phyloP scores from a whole-genome alignment of 2,329 filamentous ascomycete species.

The Thielaviopsis ethacetica region DNA sequence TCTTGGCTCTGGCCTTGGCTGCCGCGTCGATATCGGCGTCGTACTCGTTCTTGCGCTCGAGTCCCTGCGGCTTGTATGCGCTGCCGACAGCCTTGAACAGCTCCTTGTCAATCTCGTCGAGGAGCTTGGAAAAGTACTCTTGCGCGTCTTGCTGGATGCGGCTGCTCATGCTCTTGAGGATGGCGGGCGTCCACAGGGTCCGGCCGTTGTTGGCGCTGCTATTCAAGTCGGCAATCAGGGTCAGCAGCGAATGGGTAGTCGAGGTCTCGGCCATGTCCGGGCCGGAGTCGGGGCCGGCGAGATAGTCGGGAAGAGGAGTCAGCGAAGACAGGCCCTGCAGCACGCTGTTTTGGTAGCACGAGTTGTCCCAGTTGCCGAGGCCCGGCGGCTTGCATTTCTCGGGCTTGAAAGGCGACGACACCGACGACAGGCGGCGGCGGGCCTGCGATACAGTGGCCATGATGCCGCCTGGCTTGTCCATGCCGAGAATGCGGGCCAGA shows the following conservation, averaged over 20 bases:
- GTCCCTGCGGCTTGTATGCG: not conserved
- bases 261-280: slow-evolving; percentile 12
- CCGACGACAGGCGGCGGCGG: slow-evolving; percentile 6
- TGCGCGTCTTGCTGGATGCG: slow-evolving; percentile 96
- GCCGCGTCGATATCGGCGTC: slow-evolving; percentile 26
- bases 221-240: slow-evolving; percentile 55
- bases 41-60: slow-evolving; percentile 18
- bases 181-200: slow-evolving; percentile 65
- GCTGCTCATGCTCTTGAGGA: slow-evolving; percentile 82
- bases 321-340: slow-evolving; percentile 72
- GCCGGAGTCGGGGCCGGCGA: slow-evolving; percentile 28
- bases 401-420: slow-evolving; percentile 1
- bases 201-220: slow-evolving; percentile 53
- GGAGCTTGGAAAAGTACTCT: slow-evolving; percentile 83
- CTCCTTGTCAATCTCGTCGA: slow-evolving; percentile 74
- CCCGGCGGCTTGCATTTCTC: slow-evolving; percentile 35
- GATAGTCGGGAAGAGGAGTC: slow-evolving; percentile 49
- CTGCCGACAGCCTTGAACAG: slow-evolving; percentile 31
- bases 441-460: slow-evolving; percentile 6
- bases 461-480: slow-evolving; percentile 7
- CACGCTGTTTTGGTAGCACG: slow-evolving; percentile 94
- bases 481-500: slow-evolving; percentile 6
- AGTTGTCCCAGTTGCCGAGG: slow-evolving; percentile 83
- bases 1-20: slow-evolving; percentile 20
- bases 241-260: slow-evolving; percentile 34